A percentile compares a stretch with the other conserved stretches of the same genome.
Conservation (phyloP, 495 filamentous ascomycete species). For the Aspergillus cavernicola region DNA sequence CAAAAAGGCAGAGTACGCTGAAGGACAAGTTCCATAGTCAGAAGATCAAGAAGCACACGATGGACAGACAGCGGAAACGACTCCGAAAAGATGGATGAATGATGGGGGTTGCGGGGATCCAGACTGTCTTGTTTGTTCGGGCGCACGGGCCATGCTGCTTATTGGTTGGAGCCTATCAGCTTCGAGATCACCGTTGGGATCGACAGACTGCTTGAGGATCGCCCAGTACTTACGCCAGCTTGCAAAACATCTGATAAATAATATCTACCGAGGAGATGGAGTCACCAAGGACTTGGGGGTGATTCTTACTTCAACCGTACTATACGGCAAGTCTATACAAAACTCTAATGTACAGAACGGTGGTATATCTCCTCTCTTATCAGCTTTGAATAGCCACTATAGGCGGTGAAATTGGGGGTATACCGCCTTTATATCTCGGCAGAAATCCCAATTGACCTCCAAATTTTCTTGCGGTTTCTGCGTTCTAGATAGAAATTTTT, state of each 20-base stretch:
- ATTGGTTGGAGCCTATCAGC: background rate
- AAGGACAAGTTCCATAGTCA: constrained; percentile 16
- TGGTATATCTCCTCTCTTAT: too few species aligned
- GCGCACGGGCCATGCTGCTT: constrained; percentile 2
- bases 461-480: constrained; percentile 21
- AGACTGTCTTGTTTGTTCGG: background rate
- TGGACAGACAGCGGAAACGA: background rate
- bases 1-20: background rate
- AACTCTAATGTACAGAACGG: too few species aligned
- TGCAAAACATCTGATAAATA: too few species aligned
- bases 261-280: too few species aligned
- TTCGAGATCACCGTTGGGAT: background rate
- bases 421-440: constrained; percentile 7
- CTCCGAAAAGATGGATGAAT: background rate
- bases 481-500: background rate
- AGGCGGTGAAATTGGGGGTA: background rate
- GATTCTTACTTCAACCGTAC: too few species aligned
- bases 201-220: background rate
- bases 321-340: too few species aligned
- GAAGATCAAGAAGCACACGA: background rate
- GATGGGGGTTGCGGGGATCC: background rate
- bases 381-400: too few species aligned
- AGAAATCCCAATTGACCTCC: constrained; percentile 6
- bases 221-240: too few species aligned
- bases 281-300: too few species aligned